These are phyloP conservation scores for Pyrus pyrifolia DNA, from an alignment of 306 rosid species.

Conservation along the genomic window DNA sequence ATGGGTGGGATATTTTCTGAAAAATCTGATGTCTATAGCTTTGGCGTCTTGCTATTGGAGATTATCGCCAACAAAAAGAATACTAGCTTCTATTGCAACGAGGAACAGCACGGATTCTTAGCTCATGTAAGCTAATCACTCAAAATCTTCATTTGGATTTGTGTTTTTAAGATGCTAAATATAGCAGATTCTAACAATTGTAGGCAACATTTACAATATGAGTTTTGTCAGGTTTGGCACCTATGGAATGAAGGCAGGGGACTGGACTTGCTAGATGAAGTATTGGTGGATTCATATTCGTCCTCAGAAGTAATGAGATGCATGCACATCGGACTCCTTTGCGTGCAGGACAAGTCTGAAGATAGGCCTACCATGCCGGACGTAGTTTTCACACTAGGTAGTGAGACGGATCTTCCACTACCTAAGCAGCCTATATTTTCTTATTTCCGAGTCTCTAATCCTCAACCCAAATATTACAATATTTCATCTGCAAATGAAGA, in stretches of 20 bases:
- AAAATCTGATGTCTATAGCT: conserved; percentile 30
- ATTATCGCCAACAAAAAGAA: conserved; percentile 26
- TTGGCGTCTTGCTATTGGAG: conserved; percentile 28
- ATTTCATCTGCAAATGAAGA: background rate
- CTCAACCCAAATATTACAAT: background rate
- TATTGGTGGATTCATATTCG: background rate
- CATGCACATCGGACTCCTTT: conserved; percentile 19
- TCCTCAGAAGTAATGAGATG: conserved; percentile 3
- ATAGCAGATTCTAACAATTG: background rate
- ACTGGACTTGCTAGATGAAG: background rate
- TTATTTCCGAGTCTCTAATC: background rate
- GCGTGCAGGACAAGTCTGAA: conserved; percentile 15
- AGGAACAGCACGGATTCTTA: conserved; percentile 6
- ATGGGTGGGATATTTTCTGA: conserved; percentile 17
- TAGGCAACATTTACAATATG: background rate
- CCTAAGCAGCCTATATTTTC: conserved; percentile 16
- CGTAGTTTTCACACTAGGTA: conserved; percentile 9
- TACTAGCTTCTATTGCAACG: background rate
- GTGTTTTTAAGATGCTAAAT: background rate
- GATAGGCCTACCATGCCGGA: conserved; percentile 27
- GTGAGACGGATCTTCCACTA: background rate
- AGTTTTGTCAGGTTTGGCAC: conserved; percentile 4
- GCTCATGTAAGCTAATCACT: conserved; percentile 19
- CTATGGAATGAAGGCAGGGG: conserved; percentile 7
- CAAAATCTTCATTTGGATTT: background rate